A percentile compares a stretch with the other conserved stretches of the same genome.
These are phyloP conservation scores for Paragyromitra xinjiangensis DNA, from an alignment of 495 filamentous ascomycete species.

Conservation along the genomic window DNA sequence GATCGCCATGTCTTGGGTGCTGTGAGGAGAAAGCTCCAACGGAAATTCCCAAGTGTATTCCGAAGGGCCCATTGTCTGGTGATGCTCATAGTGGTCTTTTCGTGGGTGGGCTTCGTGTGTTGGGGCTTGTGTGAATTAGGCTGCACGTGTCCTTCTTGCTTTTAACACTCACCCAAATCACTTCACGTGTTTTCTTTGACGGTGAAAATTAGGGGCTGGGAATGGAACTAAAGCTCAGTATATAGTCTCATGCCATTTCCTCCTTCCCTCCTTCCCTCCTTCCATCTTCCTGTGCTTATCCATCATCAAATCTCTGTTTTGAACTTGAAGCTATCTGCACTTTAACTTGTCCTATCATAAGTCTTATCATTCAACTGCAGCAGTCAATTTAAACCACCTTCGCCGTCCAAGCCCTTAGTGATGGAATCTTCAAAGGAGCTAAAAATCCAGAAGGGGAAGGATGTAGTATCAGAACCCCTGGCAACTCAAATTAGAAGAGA, in stretches of 20 bases:
- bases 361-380: not conserved
- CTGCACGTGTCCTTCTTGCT: not conserved
- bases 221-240: not conserved
- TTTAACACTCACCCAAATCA: not conserved
- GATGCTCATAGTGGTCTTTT: too few relatives aligned
- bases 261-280: not conserved
- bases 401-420: not conserved
- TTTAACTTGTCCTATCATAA: not conserved
- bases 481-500: not conserved
- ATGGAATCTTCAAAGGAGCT: not conserved
- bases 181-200: not conserved
- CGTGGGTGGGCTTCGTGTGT: not conserved
- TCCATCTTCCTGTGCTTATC: not conserved
- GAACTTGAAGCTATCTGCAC: not conserved
- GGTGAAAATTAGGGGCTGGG: not conserved
- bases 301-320: not conserved
- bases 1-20: too few relatives aligned
- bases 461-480: not conserved
- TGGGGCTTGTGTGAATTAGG: not conserved
- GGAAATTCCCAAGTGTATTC: too few relatives aligned
- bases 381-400: not conserved
- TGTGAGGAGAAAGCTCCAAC: too few relatives aligned
- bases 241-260: not conserved
- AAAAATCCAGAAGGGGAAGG: not conserved
- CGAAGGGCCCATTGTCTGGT: too few relatives aligned